Conservation (phyloP, 2,329 filamentous ascomycete genomes). For the Phialemoniopsis sp. region DNA sequence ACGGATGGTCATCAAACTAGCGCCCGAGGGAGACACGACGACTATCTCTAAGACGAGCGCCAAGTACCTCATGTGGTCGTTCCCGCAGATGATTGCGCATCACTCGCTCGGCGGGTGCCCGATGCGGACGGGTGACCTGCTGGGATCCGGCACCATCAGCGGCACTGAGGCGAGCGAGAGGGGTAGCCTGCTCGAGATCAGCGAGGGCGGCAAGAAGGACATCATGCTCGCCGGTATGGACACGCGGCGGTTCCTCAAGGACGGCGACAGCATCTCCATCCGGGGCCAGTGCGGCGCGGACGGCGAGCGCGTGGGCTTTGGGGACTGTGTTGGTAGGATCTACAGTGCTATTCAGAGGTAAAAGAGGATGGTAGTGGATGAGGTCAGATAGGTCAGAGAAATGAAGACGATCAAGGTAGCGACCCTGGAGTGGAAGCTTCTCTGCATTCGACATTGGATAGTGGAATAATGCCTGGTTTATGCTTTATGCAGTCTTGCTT, state of each 20-base stretch:
- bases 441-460: no score
- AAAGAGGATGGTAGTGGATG: no score
- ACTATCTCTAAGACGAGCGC: constrained; percentile 58
- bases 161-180: constrained; percentile 29
- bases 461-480: no score
- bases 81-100: constrained; percentile 78
- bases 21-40: constrained; percentile 43
- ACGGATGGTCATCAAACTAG: constrained; percentile 17
- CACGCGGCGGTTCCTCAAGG: constrained; percentile 36
- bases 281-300: constrained; percentile 28
- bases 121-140: constrained; percentile 67
- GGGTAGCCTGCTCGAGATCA: constrained; percentile 42
- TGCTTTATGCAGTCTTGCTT: no score
- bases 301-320: constrained; percentile 36
- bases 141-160: constrained; percentile 75
- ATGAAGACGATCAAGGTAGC: no score
- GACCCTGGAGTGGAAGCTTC: no score
- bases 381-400: no score
- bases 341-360: constrained; percentile 3
- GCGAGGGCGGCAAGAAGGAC: constrained; percentile 37
- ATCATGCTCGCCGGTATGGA: constrained; percentile 33
- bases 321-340: constrained; percentile 34
- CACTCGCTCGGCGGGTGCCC: constrained; percentile 74
- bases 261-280: constrained; percentile 38
- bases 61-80: constrained; percentile 73